Base-by-base conservation (phyloP, 1,139 yeast species). In the Yamadazyma sp. region DNA sequence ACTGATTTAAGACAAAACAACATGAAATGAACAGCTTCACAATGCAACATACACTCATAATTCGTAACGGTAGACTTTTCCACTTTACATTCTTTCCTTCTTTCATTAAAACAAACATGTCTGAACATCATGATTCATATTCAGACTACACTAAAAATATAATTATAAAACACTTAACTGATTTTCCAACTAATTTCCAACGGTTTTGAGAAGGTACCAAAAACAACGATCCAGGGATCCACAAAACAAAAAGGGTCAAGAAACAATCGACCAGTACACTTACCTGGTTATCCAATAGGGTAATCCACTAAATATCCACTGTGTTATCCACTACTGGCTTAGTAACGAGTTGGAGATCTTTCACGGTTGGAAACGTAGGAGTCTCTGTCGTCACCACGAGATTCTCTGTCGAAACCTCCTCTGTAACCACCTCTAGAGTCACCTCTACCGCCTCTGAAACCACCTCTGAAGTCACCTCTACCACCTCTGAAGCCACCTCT, bases 281-380 rank as follows among this genome's bases (percentile, higher is more conserved):
- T n/a, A n/a, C n/a, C n/a, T n/a, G n/a, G n/a, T n/a, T n/a, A n/a
- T n/a, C n/a, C n/a, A n/a, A n/a, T n/a, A n/a, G n/a, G n/a, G n/a
- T n/a, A 11, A 11, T 11, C 8, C 29, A 26, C 12, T 11, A 26
- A 26, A 12, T 12, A 26, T 12, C 3, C 4, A 10, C 7, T 11
- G 29, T 8, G 26, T n/a, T n/a, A n/a, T n/a, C n/a, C n/a, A 26
- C 15, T 11, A n/a, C n/a, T 4, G 4, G 16, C 22, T 33, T 63
- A 68, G 52, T 66, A 69, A 58, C 74, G 68, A 42, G 72, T 64
- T 56, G 74, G 75, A 42, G 74, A 69, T 66, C 77, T 70, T 63
- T 72, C 77, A 57, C 77, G 51, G 42, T 50, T 48, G 17, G 46
- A 44, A 31, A 38, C 69, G 46, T 59, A 62, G 56, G 68, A 70